These are phyloP conservation scores for Agaricales sp. DNA, from an alignment of 1,284 basidiomycete species.

Conservation along the genomic window DNA sequence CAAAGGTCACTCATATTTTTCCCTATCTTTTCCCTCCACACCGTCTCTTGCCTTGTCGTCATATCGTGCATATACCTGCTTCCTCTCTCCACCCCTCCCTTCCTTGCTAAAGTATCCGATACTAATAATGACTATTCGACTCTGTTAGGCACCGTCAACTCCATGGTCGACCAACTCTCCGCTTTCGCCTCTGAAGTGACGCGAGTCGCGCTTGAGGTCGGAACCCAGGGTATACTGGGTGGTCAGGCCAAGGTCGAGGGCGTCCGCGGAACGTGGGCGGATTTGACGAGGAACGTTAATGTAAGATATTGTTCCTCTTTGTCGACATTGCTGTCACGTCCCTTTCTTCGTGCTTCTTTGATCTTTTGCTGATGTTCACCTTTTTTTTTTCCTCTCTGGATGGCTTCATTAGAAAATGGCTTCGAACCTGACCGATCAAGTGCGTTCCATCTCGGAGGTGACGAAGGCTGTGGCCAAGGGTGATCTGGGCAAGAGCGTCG, in stretches of 20 bases:
- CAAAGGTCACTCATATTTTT: slow-evolving; percentile 27
- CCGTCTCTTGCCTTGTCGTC: not conserved
- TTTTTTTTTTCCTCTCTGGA: not conserved
- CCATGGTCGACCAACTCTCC: slow-evolving; percentile 84
- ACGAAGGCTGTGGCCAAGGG: slow-evolving; percentile 96
- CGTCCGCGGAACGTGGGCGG: slow-evolving; percentile 91
- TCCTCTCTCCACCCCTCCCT: slow-evolving; percentile 21
- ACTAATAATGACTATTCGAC: slow-evolving; percentile 4
- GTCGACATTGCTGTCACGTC: slow-evolving; percentile 16
- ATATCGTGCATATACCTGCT: not conserved
- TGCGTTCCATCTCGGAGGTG: slow-evolving; percentile 93
- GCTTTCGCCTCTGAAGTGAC: slow-evolving; percentile 94
- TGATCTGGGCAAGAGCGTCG: slow-evolving; percentile 82
- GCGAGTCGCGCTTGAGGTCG: slow-evolving; percentile 86
- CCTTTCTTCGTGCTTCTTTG: slow-evolving; percentile 3
- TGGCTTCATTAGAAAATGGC: slow-evolving; percentile 27
- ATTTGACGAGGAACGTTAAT: slow-evolving; percentile 85
- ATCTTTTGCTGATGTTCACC: not conserved
- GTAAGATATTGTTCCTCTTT: slow-evolving; percentile 26
- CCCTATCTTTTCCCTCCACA: slow-evolving; percentile 9
- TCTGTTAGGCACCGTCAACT: slow-evolving; percentile 59
- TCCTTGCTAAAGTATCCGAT: slow-evolving; percentile 28
- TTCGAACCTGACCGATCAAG: slow-evolving; percentile 90
- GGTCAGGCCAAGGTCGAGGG: slow-evolving; percentile 89
- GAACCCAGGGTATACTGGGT: slow-evolving; percentile 86